Conservation (phyloP, 2,329 filamentous ascomycete species). For the Verticillium tricorpus region DNA sequence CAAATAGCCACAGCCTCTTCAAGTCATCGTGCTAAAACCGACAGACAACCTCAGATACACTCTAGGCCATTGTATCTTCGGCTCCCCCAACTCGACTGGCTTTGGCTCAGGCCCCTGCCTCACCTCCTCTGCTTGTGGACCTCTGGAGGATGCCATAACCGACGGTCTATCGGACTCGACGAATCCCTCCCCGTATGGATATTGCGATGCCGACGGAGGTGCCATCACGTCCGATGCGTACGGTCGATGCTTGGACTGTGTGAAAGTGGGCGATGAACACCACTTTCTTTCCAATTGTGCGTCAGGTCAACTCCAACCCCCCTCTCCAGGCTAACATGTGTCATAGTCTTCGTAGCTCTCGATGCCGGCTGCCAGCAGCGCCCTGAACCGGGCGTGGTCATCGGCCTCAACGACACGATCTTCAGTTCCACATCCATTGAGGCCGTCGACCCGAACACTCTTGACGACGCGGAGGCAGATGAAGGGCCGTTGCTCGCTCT, state of each 20-base stretch:
- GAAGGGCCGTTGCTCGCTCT: constrained; percentile 18
- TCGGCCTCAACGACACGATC: constrained; percentile 40
- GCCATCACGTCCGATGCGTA: constrained; percentile 28
- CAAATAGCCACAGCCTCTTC: background rate
- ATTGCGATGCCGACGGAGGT: constrained; percentile 38
- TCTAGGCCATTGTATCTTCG: constrained; percentile 48
- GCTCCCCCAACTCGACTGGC: constrained; percentile 42
- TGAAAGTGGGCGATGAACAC: constrained; percentile 35
- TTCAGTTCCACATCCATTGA: constrained; percentile 30
- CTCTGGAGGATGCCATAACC: constrained; percentile 34
- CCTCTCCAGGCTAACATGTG: background rate
- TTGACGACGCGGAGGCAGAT: constrained; percentile 5
- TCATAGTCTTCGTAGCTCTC: constrained; percentile 44
- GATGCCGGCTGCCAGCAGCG: constrained; percentile 46
- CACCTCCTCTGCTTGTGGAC: constrained; percentile 46
- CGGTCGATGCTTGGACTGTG: constrained; percentile 39
- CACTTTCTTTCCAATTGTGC: constrained; percentile 46
- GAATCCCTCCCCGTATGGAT: constrained; percentile 34
- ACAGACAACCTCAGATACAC: constrained; percentile 51
- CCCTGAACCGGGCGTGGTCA: constrained; percentile 27
- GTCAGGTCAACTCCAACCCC: constrained; percentile 7
- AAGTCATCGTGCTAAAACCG: constrained; percentile 3
- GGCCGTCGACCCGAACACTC: constrained; percentile 26
- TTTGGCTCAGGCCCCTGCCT: constrained; percentile 43
- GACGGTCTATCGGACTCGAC: constrained; percentile 30